Percentiles rank a stretch among this genome's conserved stretches.
Evolutionary conservation across 2,329 filamentous ascomycete species (phyloP).

Genomic region (Incumbomyces delicatus): DNA sequence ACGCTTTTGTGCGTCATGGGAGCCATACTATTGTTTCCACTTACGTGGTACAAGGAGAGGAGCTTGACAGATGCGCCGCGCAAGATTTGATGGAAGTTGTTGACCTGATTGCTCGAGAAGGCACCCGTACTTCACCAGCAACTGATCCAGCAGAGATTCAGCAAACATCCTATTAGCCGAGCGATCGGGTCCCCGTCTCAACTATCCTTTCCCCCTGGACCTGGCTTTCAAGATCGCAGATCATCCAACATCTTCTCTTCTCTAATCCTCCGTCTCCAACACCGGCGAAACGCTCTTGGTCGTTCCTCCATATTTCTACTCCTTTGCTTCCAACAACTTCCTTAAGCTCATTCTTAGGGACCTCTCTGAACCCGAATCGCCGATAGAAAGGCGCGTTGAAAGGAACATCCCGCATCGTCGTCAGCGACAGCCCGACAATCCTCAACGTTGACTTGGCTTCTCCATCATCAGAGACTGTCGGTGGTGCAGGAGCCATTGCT

Average conservation of each 20-base stretch:
- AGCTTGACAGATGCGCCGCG: not conserved
- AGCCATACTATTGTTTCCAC: constrained; percentile 27
- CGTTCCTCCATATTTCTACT: constrained; percentile 8
- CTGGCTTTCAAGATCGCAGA: not conserved
- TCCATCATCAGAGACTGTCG: not conserved
- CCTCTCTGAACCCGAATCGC: constrained; percentile 6
- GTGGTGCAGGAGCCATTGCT: not conserved
- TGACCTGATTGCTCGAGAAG: too few relatives aligned
- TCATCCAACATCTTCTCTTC: constrained; percentile 9
- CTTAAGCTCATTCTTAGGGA: constrained; percentile 2
- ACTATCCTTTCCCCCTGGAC: not conserved
- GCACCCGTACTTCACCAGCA: too few relatives aligned
- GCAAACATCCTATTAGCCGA: too few relatives aligned
- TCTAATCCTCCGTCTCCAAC: not conserved
- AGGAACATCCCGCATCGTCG: constrained; percentile 7
- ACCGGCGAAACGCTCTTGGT: constrained; percentile 4
- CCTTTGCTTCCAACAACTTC: constrained; percentile 2
- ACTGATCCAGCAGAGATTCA: too few relatives aligned
- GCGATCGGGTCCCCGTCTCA: not conserved
- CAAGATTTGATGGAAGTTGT: not conserved
- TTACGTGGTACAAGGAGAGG: constrained; percentile 1
- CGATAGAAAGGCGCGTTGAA: constrained; percentile 10
- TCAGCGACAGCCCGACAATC: constrained; percentile 6
- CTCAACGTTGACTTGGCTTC: not conserved
- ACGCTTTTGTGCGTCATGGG: constrained; percentile 57